phyloP scores from a whole-genome alignment of 2,329 filamentous ascomycete species.

The Nemania sp. region DNA sequence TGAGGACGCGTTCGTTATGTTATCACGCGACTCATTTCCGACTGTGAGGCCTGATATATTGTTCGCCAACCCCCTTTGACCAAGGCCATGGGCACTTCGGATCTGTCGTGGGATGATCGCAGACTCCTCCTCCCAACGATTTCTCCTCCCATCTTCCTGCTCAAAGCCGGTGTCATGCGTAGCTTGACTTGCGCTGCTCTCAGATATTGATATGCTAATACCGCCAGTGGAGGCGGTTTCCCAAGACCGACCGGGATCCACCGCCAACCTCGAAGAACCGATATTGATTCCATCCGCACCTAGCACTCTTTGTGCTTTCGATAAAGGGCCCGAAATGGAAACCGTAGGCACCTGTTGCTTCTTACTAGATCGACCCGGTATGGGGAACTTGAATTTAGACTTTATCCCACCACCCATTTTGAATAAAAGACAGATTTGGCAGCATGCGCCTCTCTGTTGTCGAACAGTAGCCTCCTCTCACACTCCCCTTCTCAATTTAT shows the following conservation, averaged over 20 bases:
- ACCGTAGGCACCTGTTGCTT: constrained; percentile 50
- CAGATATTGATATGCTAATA: constrained; percentile 60
- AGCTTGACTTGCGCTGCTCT: constrained; percentile 55
- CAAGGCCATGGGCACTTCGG: constrained; percentile 40
- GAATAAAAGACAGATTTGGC: constrained; percentile 16
- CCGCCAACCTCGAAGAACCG: constrained; percentile 49
- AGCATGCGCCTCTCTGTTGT: constrained; percentile 16
- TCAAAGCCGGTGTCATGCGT: constrained; percentile 48
- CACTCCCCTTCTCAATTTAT: constrained; percentile 17
- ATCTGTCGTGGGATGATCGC: constrained; percentile 57
- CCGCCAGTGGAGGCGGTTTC: constrained; percentile 58
- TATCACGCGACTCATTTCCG: constrained; percentile 46
- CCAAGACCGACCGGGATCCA: constrained; percentile 52
- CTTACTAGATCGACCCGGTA: constrained; percentile 61
- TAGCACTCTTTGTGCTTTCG: constrained; percentile 65
- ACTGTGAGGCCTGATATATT: constrained; percentile 47
- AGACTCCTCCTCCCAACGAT: constrained; percentile 62
- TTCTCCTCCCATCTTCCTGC: constrained; percentile 45
- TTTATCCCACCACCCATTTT: constrained; percentile 54
- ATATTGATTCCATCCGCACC: constrained; percentile 60
- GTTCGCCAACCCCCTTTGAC: constrained; percentile 39
- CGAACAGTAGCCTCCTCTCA: constrained; percentile 10
- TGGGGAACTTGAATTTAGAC: constrained; percentile 62
- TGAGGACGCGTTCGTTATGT: constrained; percentile 57
- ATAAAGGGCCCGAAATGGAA: constrained; percentile 55